phyloP scores from a whole-genome alignment of 2,329 filamentous ascomycete genomes.

The Rosellinia necatrix region DNA sequence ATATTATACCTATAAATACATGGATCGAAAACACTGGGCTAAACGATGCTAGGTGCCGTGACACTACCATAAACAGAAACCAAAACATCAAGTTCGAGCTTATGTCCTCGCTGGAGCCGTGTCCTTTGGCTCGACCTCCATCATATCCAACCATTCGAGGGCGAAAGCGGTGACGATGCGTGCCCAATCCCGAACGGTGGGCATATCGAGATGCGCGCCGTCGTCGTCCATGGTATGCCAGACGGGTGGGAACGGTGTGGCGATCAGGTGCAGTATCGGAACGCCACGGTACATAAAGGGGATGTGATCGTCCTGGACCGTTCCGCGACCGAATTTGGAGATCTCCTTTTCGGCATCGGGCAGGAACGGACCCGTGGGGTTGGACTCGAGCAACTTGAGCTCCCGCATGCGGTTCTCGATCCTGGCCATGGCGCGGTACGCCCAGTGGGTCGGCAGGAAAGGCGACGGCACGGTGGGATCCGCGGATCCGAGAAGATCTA shows the following conservation, averaged over 20 bases:
- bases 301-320: slow-evolving; percentile 74
- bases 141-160: slow-evolving; percentile 79
- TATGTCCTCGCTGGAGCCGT: slow-evolving; percentile 1
- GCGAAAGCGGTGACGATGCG: slow-evolving; percentile 73
- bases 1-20: background rate
- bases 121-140: slow-evolving; percentile 43
- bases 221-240: slow-evolving; percentile 77
- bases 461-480: slow-evolving; percentile 69
- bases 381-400: slow-evolving; percentile 55
- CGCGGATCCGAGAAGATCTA: slow-evolving; percentile 71
- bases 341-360: slow-evolving; percentile 55
- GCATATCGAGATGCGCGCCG: slow-evolving; percentile 71
- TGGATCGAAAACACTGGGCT: slow-evolving; percentile 8
- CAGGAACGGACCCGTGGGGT: slow-evolving; percentile 55
- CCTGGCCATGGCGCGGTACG: slow-evolving; percentile 68
- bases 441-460: slow-evolving; percentile 82
- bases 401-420: slow-evolving; percentile 68
- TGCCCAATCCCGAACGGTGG: slow-evolving; percentile 77
- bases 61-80: background rate
- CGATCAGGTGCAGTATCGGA: slow-evolving; percentile 76
- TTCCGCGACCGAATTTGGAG: slow-evolving; percentile 40
- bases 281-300: slow-evolving; percentile 78
- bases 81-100: background rate
- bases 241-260: slow-evolving; percentile 69
- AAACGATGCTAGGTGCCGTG: background rate